Evolutionary conservation across 2,329 filamentous ascomycete genomes (phyloP).

Genomic region (Aphanocladium album): DNA sequence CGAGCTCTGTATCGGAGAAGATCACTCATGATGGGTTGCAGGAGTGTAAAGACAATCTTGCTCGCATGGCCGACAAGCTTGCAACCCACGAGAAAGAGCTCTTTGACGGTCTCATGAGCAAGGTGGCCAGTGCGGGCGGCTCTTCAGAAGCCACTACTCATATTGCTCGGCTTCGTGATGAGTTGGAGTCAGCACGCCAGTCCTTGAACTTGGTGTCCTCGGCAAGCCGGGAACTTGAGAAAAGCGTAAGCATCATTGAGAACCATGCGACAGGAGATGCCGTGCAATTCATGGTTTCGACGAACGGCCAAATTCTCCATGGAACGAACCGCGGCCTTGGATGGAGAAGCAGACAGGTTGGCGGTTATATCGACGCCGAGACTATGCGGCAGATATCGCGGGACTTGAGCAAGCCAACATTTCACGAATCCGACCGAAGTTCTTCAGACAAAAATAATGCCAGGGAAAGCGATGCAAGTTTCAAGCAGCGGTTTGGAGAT

Average conservation of each 20-base stretch:
- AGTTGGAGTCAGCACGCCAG: slow-evolving; percentile 14
- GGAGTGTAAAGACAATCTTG: slow-evolving; percentile 14
- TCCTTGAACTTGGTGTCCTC: slow-evolving; percentile 14
- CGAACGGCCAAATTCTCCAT: slow-evolving; percentile 16
- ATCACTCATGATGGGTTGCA: slow-evolving; percentile 12
- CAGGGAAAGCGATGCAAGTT: neutral
- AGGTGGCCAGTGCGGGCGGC: neutral
- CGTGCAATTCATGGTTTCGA: slow-evolving; percentile 18
- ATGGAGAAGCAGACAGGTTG: slow-evolving; percentile 15
- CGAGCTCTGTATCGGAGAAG: slow-evolving; percentile 4
- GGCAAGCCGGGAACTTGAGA: slow-evolving; percentile 12
- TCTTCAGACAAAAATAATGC: neutral
- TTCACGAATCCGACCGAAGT: neutral
- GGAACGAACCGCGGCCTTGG: slow-evolving; percentile 18
- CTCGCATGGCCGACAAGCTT: neutral
- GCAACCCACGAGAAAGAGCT: slow-evolving; percentile 6
- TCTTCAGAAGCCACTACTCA: neutral
- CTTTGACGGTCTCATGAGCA: neutral
- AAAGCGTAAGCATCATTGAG: slow-evolving; percentile 17
- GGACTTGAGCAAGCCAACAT: slow-evolving; percentile 4
- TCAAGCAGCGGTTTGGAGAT: slow-evolving; percentile 12
- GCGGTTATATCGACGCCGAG: slow-evolving; percentile 16
- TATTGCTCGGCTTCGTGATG: slow-evolving; percentile 10
- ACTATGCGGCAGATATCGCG: slow-evolving; percentile 17
- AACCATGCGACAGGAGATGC: slow-evolving; percentile 19